phyloP scores from a whole-genome alignment of 495 filamentous ascomycete genomes.

The Sordaria brevicollis region DNA sequence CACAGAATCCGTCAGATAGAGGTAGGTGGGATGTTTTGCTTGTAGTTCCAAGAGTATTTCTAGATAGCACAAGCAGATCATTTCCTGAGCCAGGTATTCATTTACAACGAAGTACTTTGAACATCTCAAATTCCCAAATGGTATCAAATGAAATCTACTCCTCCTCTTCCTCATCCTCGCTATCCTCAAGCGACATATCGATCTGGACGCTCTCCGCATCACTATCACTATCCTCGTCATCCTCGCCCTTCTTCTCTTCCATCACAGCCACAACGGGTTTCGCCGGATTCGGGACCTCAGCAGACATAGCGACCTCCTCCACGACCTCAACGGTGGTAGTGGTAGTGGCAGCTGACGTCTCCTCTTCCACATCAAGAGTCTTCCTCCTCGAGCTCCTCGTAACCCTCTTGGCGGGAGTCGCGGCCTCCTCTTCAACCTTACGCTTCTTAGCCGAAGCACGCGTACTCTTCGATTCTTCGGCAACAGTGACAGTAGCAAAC shows the following conservation, averaged over 20 bases:
- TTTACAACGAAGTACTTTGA: neutral
- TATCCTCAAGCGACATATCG: slow-evolving; percentile 19
- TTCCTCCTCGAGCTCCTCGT: slow-evolving; percentile 14
- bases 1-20: neutral
- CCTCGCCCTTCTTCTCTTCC: slow-evolving; percentile 8
- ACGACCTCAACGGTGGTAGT: slow-evolving; percentile 5
- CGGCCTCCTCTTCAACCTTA: slow-evolving; percentile 10
- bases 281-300: neutral
- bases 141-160: slow-evolving; percentile 2
- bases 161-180: slow-evolving; percentile 16
- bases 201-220: slow-evolving; percentile 18
- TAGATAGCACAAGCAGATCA: neutral
- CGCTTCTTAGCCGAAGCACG: slow-evolving; percentile 22
- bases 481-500: slow-evolving; percentile 3
- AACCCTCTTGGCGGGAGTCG: neutral
- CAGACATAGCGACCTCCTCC: slow-evolving; percentile 40
- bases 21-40: neutral
- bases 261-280: neutral
- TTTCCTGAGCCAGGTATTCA: neutral
- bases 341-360: neutral
- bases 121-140: neutral
- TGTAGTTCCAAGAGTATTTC: neutral
- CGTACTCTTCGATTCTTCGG: neutral
- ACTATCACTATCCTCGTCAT: slow-evolving; percentile 17
- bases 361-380: slow-evolving; percentile 4